Percentiles rank a stretch among this genome's conserved stretches.
Evolutionary conservation across 768 basidiomycete species (phyloP).

Genomic region (Leccinum boreale): DNA sequence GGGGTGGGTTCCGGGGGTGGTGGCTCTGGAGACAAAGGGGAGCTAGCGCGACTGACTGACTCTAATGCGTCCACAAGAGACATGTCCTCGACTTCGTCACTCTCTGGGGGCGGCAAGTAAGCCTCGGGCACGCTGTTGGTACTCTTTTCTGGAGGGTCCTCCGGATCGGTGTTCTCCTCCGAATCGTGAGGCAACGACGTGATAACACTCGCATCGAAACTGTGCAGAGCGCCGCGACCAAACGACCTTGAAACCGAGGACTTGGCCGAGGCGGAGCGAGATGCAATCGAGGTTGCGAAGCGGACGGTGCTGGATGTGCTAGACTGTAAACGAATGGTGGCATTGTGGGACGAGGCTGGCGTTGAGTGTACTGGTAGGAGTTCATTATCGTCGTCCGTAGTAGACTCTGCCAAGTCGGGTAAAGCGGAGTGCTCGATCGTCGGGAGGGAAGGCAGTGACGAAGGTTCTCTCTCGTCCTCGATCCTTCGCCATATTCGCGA

Average conservation of each 20-base stretch:
- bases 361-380: slow-evolving; percentile 65
- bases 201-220: slow-evolving; percentile 61
- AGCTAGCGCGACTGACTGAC: slow-evolving; percentile 52
- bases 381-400: slow-evolving; percentile 40
- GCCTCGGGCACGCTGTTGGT: slow-evolving; percentile 52
- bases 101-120: slow-evolving; percentile 48
- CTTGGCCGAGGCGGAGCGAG: slow-evolving; percentile 36
- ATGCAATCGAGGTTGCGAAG: slow-evolving; percentile 52
- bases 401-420: slow-evolving; percentile 31
- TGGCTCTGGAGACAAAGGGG: slow-evolving; percentile 41
- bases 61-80: slow-evolving; percentile 59
- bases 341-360: slow-evolving; percentile 52
- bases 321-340: slow-evolving; percentile 49
- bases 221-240: slow-evolving; percentile 36
- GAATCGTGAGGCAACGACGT: slow-evolving; percentile 45
- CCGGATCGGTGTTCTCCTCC: slow-evolving; percentile 36
- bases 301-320: slow-evolving; percentile 48
- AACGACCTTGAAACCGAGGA: slow-evolving; percentile 36
- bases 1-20: slow-evolving; percentile 38
- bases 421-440: slow-evolving; percentile 62
- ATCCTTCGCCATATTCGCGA: slow-evolving; percentile 85
- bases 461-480: slow-evolving; percentile 74
- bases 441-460: slow-evolving; percentile 77
- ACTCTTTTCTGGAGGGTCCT: slow-evolving; percentile 39
- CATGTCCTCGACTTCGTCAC: slow-evolving; percentile 39